Evolutionary conservation across 768 basidiomycete genomes (phyloP), one percentile per base, ranked within the genome.

Genomic region (Lactifluus volemus): DNA sequence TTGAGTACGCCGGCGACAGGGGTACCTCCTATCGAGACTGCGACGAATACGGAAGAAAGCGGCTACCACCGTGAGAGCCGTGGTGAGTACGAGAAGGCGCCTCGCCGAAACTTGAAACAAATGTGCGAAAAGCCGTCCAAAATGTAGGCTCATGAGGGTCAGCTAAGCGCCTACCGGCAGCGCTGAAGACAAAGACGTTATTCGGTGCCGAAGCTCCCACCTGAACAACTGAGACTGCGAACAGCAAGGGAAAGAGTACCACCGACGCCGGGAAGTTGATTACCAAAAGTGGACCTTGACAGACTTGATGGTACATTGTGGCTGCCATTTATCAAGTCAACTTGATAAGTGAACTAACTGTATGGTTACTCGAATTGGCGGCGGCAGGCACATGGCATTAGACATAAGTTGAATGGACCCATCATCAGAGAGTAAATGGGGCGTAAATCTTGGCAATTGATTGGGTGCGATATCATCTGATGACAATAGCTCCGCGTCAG

Each of bases 181-280:
- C 9, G 12, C 6, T 7, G 38, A 38, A 25, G 25, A 36, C 34
- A 7, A 36, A 36, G 34, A 36, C 4, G 10, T 11, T 38, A 10
- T 82, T 77, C 68, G 80, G 81, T 4, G 79, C n/a, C n/a, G n/a
- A n/a, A n/a, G n/a, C 75, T 82, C 56, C 38, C 78, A 76, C 54
- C 70, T 81, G 47, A 67, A 71, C 12, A 11, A 38, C 38, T 11
- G 10, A 8, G 38, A 36, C 25, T 36, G 34, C 10, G 34, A 36
- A 36, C 34, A 1, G 34, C 34, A 10, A 2, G 34, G 25, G 25
- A 25, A 25, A 25, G 25, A 25, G 25, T 25, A 25, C 25, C 25
- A 25, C 25, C 25, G 25, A 25, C 25, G 25, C 25, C 2, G 25
- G 25, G 25, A 25, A 2, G 25, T 25, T 25, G 25, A 25, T 25